A percentile compares a stretch with the other conserved stretches of the same genome.
These are phyloP conservation scores for Discostella stelligera DNA, from an alignment of 352 stramenopile genomes.

Conservation along the genomic window DNA sequence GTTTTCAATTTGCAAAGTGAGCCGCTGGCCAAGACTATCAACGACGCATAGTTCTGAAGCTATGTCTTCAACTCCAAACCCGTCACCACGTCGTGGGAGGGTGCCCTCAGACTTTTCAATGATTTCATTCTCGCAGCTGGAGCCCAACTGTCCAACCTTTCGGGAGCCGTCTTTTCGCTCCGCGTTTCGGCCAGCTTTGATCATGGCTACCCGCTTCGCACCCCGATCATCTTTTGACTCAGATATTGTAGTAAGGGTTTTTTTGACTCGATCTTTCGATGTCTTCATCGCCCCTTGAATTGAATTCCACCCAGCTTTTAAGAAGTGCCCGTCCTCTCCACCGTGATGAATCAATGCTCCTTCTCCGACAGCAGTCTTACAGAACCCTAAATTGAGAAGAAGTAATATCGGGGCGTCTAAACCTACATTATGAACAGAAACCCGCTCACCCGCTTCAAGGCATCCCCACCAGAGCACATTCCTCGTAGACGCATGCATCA, in stretches of 20 bases:
- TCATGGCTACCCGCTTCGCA: slow-evolving; percentile 26
- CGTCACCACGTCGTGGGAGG: slow-evolving; percentile 45
- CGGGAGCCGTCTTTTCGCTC: slow-evolving; percentile 23
- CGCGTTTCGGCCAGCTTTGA: slow-evolving; percentile 17
- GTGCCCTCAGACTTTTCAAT: slow-evolving; percentile 42
- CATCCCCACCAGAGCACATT: slow-evolving; percentile 82
- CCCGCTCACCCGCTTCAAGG: slow-evolving; percentile 72
- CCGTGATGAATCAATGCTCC: slow-evolving; percentile 82
- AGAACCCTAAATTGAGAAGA: slow-evolving; percentile 83
- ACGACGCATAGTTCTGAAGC: slow-evolving; percentile 83
- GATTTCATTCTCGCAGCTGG: slow-evolving; percentile 47
- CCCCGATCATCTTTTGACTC: slow-evolving; percentile 54
- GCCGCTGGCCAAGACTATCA: slow-evolving; percentile 82
- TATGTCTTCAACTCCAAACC: slow-evolving; percentile 68
- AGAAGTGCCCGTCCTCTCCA: slow-evolving; percentile 32
- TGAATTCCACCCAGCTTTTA: slow-evolving; percentile 49
- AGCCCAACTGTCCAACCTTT: slow-evolving; percentile 42
- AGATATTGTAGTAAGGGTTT: slow-evolving; percentile 52
- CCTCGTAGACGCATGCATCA: slow-evolving; percentile 81
- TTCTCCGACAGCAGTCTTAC: slow-evolving; percentile 79
- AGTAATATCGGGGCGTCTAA: slow-evolving; percentile 85
- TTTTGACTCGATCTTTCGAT: slow-evolving; percentile 58
- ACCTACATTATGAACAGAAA: slow-evolving; percentile 82
- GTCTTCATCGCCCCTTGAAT: slow-evolving; percentile 55
- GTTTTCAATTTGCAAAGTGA: slow-evolving; percentile 85